These are phyloP conservation scores for Euphorbia peplus DNA, from an alignment of 345 rosid species.

Conservation along the genomic window DNA sequence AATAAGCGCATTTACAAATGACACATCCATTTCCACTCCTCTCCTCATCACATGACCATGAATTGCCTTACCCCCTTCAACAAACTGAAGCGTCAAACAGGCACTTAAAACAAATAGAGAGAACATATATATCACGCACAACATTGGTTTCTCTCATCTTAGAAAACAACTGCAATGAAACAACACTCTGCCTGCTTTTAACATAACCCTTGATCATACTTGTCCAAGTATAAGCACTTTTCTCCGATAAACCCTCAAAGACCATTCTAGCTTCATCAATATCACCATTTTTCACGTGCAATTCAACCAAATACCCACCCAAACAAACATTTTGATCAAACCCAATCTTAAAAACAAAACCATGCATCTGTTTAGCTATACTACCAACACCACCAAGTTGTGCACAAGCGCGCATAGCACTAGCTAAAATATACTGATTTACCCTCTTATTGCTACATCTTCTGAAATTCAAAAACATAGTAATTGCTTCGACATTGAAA, in stretches of 20 bases:
- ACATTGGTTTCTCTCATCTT: constrained; percentile 35
- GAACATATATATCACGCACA: constrained; percentile 50
- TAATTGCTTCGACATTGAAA: constrained; percentile 39
- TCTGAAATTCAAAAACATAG: constrained; percentile 42
- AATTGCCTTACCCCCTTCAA: constrained; percentile 66
- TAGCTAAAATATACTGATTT: constrained; percentile 64
- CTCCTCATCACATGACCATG: constrained; percentile 60
- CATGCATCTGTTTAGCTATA: constrained; percentile 52
- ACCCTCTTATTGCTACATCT: constrained; percentile 37
- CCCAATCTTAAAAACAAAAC: constrained; percentile 50
- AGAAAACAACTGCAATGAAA: constrained; percentile 46
- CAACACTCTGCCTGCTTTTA: constrained; percentile 51
- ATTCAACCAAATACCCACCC: constrained; percentile 62
- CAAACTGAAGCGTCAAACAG: constrained; percentile 46
- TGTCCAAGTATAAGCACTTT: constrained; percentile 63
- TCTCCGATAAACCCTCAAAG: constrained; percentile 52
- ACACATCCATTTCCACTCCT: constrained; percentile 56
- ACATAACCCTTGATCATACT: constrained; percentile 59
- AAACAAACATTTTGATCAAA: constrained; percentile 57
- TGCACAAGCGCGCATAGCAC: constrained; percentile 53
- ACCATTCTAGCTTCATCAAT: constrained; percentile 55
- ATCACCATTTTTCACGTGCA: constrained; percentile 45
- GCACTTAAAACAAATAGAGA: constrained; percentile 62
- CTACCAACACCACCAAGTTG: constrained; percentile 19
- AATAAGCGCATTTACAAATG: constrained; percentile 55